phyloP scores from a whole-genome alignment of 2,329 filamentous ascomycete genomes.

The Cercospora zeina region DNA sequence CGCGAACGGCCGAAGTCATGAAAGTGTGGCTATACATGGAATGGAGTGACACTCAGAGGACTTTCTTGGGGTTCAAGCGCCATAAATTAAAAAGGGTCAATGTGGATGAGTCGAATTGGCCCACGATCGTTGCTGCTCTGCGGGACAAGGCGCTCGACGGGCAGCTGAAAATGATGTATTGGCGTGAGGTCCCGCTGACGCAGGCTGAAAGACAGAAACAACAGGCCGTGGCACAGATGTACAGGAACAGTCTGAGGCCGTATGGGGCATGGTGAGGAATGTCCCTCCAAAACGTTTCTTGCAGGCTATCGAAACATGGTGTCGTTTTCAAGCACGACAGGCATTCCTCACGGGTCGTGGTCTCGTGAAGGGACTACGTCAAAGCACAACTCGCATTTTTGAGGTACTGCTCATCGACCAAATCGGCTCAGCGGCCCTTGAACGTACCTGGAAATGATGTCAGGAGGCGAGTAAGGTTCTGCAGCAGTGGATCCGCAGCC shows the following conservation, averaged over 20 bases:
- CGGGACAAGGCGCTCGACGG: neutral
- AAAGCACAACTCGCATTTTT: neutral
- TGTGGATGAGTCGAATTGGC: conserved; percentile 11
- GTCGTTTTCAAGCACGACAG: neutral
- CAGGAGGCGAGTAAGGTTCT: neutral
- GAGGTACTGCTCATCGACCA: neutral
- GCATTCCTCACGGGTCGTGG: neutral
- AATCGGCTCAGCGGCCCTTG: neutral
- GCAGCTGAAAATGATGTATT: conserved; percentile 1
- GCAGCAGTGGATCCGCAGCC: no score
- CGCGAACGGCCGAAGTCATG: neutral
- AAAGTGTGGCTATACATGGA: conserved; percentile 1
- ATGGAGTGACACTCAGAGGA: neutral
- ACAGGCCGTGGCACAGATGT: conserved; percentile 5
- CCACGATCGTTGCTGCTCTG: neutral
- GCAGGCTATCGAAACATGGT: neutral
- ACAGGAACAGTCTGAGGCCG: neutral
- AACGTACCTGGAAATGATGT: neutral
- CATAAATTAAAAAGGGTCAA: neutral
- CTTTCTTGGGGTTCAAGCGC: neutral
- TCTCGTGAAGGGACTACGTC: neutral
- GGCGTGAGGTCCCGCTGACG: conserved; percentile 1
- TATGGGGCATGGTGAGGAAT: neutral
- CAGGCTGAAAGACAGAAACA: conserved; percentile 4
- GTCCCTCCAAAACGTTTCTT: no score